Evolutionary conservation across 768 basidiomycete genomes (phyloP).

Genomic region (Floccularia luteovirens): DNA sequence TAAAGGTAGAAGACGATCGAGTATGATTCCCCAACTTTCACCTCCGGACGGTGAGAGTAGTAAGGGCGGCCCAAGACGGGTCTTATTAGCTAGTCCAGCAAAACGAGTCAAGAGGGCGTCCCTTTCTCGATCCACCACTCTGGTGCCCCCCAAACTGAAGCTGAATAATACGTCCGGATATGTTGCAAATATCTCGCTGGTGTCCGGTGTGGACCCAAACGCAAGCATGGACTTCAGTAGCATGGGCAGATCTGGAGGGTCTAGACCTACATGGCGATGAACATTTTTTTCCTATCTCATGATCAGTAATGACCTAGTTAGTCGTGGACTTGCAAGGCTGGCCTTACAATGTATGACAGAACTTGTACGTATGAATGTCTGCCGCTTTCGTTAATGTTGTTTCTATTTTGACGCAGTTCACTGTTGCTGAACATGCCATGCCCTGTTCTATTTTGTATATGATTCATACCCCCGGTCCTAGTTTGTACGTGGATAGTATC

Average conservation of each 20-base stretch:
- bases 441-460: too few relatives aligned
- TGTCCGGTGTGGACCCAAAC: constrained; percentile 32
- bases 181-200: constrained; percentile 21
- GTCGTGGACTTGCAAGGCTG: too few relatives aligned
- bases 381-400: too few relatives aligned
- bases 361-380: too few relatives aligned
- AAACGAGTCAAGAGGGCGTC: constrained; percentile 56
- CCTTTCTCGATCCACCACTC: constrained; percentile 32
- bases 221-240: constrained; percentile 37
- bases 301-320: too few relatives aligned
- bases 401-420: too few relatives aligned
- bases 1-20: constrained; percentile 68
- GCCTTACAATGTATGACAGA: too few relatives aligned
- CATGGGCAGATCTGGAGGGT: constrained; percentile 26
- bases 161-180: constrained; percentile 13
- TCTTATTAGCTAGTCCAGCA: constrained; percentile 43
- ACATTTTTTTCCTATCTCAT: constrained; percentile 9
- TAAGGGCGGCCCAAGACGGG: constrained; percentile 27
- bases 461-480: too few relatives aligned
- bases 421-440: too few relatives aligned
- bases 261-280: constrained; percentile 57
- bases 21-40: constrained; percentile 68
- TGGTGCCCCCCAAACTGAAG: constrained; percentile 20
- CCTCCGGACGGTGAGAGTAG: constrained; percentile 30
- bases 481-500: too few relatives aligned